A percentile compares a stretch with the other conserved stretches of the same genome.
Conservation (phyloP, 2,329 filamentous ascomycete genomes). For the Drechslera avenae region DNA sequence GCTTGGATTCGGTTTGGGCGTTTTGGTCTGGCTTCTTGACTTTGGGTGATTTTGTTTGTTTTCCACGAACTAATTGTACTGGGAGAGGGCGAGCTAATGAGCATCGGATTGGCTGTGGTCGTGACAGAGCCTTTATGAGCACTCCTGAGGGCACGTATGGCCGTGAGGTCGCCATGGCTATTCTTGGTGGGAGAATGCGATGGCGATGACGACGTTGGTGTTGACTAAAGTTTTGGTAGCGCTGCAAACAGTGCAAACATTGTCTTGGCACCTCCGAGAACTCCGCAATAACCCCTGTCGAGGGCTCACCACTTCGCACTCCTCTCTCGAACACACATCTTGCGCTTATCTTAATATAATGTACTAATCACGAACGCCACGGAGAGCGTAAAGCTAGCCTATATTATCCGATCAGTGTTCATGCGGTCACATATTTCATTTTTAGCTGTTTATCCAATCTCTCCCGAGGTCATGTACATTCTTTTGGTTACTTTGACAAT, state of each 20-base stretch:
- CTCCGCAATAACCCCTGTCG: conserved; percentile 18
- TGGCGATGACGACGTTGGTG: neutral
- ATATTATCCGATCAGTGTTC: no score
- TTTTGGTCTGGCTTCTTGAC: conserved; percentile 8
- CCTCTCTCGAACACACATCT: neutral
- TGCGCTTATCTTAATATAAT: no score
- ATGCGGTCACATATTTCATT: no score
- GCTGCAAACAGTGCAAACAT: conserved; percentile 18
- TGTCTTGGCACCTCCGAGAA: conserved; percentile 33
- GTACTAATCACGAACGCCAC: neutral
- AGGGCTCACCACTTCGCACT: neutral
- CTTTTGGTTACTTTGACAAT: no score
- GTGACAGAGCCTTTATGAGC: conserved; percentile 32
- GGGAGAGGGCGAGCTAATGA: conserved; percentile 23
- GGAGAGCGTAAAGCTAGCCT: neutral
- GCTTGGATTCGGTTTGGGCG: conserved; percentile 2
- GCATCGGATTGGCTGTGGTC: conserved; percentile 26
- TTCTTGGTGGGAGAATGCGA: neutral
- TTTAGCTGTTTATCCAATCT: no score
- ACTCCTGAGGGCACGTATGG: conserved; percentile 35
- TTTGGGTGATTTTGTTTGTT: conserved; percentile 24
- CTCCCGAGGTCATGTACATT: no score
- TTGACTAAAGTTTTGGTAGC: conserved; percentile 13
- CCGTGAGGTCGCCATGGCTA: conserved; percentile 23
- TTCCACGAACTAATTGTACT: conserved; percentile 27